Evolutionary conservation across 129 eudicot species (phyloP), one percentile per base, ranked within the genome.

Genomic region (Flaveria brownii): DNA sequence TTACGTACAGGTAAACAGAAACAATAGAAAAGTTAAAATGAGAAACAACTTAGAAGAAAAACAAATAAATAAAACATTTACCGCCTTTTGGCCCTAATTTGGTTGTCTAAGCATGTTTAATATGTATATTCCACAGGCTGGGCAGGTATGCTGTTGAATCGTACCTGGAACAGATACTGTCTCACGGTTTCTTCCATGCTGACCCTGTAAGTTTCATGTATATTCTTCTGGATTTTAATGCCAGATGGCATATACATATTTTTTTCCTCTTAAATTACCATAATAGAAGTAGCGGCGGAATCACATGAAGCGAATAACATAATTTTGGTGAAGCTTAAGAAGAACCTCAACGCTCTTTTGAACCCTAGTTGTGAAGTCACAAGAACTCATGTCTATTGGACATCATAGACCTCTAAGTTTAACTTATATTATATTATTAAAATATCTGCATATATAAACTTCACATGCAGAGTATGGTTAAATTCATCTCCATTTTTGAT

Each of bases 71-170:
- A 17, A 57, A 57, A 57, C 14, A 2, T 57, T 25, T 23, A 23
- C 8, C 41, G n/a, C 66, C 0, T 60, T 25, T 25, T 25, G 66
- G 66, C 66, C 20, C 20, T 33, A 22, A 15, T 28, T 33, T 63
- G 13, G 23, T 33, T 7, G 6, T 45, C 75, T 68, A 80, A 65
- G 25, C 42, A 56, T 33, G 26, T 68, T 68, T 57, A 60, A 63
- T 36, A 47, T 71, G 42, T 39, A 14, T 74, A 67, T 76, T 86
- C 74, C 75, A 52, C 88, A 92, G 98, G 87, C 80, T 94, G 87
- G 86, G 97, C 3, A 88, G 97, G 20, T 94, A 94, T 89, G 99
- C 99, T 74, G 99, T 94, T 80, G 99, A 93, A 83, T 90, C 98
- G 16, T 93, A 93, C 83, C 82, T 93, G 77, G 98, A 93, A 81